phyloP scores from a whole-genome alignment of 306 rosid species.

The Potentilla sterilis region DNA sequence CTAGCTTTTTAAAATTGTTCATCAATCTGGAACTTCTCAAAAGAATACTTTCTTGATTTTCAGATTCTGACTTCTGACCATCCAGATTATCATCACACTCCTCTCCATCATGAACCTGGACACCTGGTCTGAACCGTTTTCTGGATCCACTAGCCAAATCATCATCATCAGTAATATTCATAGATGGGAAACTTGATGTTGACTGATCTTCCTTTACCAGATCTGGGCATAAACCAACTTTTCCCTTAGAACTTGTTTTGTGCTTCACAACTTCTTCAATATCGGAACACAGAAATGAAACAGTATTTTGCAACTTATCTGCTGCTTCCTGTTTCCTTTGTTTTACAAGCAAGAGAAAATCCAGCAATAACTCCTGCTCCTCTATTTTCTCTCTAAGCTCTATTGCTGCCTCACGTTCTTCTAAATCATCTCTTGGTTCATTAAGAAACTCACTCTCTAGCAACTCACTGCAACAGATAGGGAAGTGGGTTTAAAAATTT shows the following conservation, averaged over 20 bases:
- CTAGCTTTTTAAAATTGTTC: slow-evolving; percentile 91
- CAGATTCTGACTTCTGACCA: slow-evolving; percentile 36
- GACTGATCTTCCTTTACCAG: slow-evolving; percentile 45
- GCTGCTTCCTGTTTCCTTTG: slow-evolving; percentile 76
- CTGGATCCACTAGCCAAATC: slow-evolving; percentile 66
- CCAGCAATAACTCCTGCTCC: slow-evolving; percentile 83
- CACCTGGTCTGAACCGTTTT: slow-evolving; percentile 68
- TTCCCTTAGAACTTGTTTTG: slow-evolving; percentile 56
- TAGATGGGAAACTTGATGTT: slow-evolving; percentile 58
- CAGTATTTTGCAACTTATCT: slow-evolving; percentile 73
- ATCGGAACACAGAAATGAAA: slow-evolving; percentile 80
- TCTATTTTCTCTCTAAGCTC: slow-evolving; percentile 76
- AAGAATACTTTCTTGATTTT: slow-evolving; percentile 45
- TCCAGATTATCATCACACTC: slow-evolving; percentile 60
- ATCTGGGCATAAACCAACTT: slow-evolving; percentile 41
- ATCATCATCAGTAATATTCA: slow-evolving; percentile 46
- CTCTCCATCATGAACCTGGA: slow-evolving; percentile 36
- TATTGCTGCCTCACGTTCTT: slow-evolving; percentile 83
- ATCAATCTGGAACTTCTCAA: slow-evolving; percentile 67
- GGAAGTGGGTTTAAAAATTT: slow-evolving; percentile 24
- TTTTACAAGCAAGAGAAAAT: slow-evolving; percentile 73
- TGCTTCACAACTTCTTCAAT: slow-evolving; percentile 80
- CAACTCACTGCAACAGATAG: slow-evolving; percentile 65
- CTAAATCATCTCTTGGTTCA: slow-evolving; percentile 72
- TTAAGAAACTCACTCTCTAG: slow-evolving; percentile 79